phyloP scores from a whole-genome alignment of 305 asterid species.

The Fraxinus baroniana region DNA sequence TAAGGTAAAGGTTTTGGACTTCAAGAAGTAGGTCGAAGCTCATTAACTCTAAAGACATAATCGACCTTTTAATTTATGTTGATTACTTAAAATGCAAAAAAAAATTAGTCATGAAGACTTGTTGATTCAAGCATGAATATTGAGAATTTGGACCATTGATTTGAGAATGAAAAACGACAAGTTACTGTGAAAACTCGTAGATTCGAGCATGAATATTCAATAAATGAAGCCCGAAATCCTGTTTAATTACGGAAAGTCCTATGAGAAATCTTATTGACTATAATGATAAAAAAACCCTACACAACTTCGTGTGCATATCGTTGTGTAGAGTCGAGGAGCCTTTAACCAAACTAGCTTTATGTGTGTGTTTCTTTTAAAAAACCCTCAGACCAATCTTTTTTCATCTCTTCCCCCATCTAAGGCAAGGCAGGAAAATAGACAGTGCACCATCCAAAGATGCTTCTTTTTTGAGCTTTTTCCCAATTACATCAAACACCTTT shows the following conservation, averaged over 20 bases:
- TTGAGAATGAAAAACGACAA: not conserved
- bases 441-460: not conserved
- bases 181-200: not conserved
- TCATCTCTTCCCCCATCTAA: not conserved
- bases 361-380: not conserved
- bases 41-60: not conserved
- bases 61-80: not conserved
- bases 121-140: not conserved
- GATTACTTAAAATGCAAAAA: not conserved
- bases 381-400: not conserved
- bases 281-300: not conserved
- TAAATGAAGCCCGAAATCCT: not conserved
- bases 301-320: not conserved
- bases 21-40: not conserved
- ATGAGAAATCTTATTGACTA: not conserved
- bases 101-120: not conserved
- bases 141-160: not conserved
- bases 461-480: not conserved
- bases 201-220: too few relatives aligned
- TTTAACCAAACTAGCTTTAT: not conserved
- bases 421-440: not conserved
- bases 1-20: not conserved
- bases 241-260: not conserved
- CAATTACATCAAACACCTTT: not conserved
- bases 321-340: not conserved